Evolutionary conservation across 768 basidiomycete genomes (phyloP), one percentile per base, ranked within the genome.

Genomic region (Leccinum boreale): DNA sequence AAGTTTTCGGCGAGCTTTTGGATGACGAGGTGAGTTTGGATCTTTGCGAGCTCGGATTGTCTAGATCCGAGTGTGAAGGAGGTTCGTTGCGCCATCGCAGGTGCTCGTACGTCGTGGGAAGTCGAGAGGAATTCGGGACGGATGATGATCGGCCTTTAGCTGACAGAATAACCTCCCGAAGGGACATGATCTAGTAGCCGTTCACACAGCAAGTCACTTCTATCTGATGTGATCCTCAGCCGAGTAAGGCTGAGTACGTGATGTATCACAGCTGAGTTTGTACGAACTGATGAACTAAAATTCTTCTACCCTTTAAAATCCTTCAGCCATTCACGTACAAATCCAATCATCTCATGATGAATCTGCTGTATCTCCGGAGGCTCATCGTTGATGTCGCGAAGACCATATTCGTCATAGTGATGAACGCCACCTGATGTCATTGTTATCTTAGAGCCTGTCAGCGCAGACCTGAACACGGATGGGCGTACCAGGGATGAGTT

Each of bases 21-120:
- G 54, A 86, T 77, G 45, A 94, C 93, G 55, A 84, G 81, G 67
- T 92, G 85, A 17, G 95, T 93, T 73, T 98, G 96, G 64, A 92
- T 81, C 73, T 91, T 85, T 5, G 96, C 95, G 10, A 98, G 85
- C 67, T 92, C 84, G 3, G 92, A 94, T 44, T 84, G 84, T 39
- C 96, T 82, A 10, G 95, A 95, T 46, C 94, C 96, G 45, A 98
- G 77, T 12, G 81, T 81, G 65, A 92, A 86, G 0, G 78, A 81
- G 59, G 85, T 79, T 24, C 57, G 57, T 49, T 57, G 26, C 4
- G 60, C 53, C 67, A 70, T 70, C 42, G 19, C 50, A 21, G 26
- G 26, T 15, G 44, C 26, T 55, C 33, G 33, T 35, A 35, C 36
- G 29, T 52, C 23, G 49, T 29, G 5, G 35, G 11, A 26, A n/a